phyloP scores from a whole-genome alignment of 306 rosid genomes.

The Casuarina cunninghamiana region DNA sequence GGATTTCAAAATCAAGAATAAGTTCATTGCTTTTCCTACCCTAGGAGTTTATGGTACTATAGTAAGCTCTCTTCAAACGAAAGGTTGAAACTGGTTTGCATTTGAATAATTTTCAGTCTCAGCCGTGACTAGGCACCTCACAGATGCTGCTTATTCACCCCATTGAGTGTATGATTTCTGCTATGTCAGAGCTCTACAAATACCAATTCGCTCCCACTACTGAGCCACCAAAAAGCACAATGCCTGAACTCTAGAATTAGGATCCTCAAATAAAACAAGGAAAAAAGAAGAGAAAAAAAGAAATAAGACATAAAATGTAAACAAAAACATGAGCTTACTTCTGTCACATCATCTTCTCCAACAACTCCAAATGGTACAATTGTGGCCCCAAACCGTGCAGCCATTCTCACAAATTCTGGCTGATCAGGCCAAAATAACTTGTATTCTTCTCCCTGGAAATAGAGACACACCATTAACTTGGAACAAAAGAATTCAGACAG shows the following conservation, averaged over 20 bases:
- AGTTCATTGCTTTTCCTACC: not conserved
- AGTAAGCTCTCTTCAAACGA: not conserved
- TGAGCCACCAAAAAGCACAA: not conserved
- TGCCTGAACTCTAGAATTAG: not conserved
- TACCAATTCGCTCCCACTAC: not conserved
- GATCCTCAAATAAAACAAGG: not conserved
- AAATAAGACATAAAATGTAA: not conserved
- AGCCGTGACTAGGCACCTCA: not conserved
- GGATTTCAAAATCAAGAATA: not conserved
- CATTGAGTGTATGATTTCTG: not conserved
- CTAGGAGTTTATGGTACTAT: not conserved
- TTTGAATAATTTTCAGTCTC: not conserved
- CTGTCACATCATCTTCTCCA: slow-evolving; percentile 82
- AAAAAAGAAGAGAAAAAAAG: not conserved
- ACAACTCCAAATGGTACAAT: slow-evolving; percentile 95
- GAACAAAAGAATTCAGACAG: slow-evolving; percentile 12
- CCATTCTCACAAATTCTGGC: slow-evolving; percentile 96
- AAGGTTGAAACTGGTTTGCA: not conserved
- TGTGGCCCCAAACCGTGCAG: slow-evolving; percentile 88
- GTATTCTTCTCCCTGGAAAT: slow-evolving; percentile 78
- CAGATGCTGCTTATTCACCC: not conserved
- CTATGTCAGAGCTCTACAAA: not conserved
- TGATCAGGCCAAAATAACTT: slow-evolving; percentile 84
- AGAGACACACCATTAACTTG: slow-evolving; percentile 22
- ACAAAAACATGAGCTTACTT: slow-evolving; percentile 51